These are phyloP conservation scores for Cardamine occulta DNA, from an alignment of 345 rosid species.

Conservation along the genomic window DNA sequence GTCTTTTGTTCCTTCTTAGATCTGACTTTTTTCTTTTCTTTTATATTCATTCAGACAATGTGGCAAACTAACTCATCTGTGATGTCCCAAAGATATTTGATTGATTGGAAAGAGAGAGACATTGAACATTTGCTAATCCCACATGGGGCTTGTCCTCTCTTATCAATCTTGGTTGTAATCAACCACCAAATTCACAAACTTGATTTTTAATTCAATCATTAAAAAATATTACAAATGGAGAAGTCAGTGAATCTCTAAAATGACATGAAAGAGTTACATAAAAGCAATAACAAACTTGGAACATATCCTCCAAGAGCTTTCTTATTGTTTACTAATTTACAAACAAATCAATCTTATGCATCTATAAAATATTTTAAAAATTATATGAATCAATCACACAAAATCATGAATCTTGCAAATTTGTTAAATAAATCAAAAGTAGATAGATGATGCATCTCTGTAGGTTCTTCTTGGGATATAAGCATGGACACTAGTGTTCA, in stretches of 20 bases:
- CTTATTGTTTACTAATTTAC: conserved; percentile 37
- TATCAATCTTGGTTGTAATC: conserved; percentile 28
- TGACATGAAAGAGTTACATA: conserved; percentile 28
- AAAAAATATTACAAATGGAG: conserved; percentile 33
- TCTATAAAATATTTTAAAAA: background rate
- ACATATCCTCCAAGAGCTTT: conserved; percentile 25
- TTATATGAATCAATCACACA: conserved; percentile 39
- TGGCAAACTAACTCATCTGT: conserved; percentile 43
- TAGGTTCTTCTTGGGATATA: conserved; percentile 50
- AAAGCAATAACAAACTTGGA: conserved; percentile 30
- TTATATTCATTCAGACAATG: conserved; percentile 36
- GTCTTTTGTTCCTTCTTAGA: conserved; percentile 31
- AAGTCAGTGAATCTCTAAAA: conserved; percentile 29
- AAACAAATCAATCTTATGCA: conserved; percentile 38
- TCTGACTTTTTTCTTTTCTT: conserved; percentile 33
- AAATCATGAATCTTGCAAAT: conserved; percentile 13
- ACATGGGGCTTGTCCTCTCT: conserved; percentile 38
- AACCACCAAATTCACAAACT: background rate
- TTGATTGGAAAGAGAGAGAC: conserved; percentile 41
- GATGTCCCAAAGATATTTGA: conserved; percentile 32
- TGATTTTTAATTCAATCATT: conserved; percentile 15
- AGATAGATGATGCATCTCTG: conserved; percentile 44
- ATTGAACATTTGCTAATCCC: conserved; percentile 42
- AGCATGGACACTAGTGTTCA: conserved; percentile 35
- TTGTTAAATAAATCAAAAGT: conserved; percentile 22